These are phyloP conservation scores for Pichia paraexigua DNA, from an alignment of 805 yeast genomes.

Conservation along the genomic window DNA sequence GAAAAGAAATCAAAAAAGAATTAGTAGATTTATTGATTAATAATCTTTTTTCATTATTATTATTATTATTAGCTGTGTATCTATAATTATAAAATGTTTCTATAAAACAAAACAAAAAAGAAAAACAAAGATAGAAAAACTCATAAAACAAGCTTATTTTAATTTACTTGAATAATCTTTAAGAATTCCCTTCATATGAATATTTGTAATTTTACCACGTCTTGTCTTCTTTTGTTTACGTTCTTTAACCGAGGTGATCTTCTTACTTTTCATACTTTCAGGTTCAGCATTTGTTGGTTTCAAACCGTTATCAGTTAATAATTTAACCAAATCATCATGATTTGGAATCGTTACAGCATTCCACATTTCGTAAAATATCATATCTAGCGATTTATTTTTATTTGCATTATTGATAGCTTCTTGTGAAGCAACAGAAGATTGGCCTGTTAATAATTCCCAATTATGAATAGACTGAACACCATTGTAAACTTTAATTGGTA, in stretches of 20 bases:
- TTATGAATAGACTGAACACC: conserved; percentile 5
- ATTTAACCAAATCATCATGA: conserved; percentile 70
- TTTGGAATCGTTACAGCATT: conserved; percentile 69
- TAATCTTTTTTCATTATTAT: background rate
- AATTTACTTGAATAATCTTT: conserved; percentile 58
- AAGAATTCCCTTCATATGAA: conserved; percentile 92
- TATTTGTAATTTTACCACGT: conserved; percentile 88
- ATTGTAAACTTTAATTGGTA: conserved; percentile 23
- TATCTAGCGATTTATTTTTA: conserved; percentile 50
- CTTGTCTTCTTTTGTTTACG: conserved; percentile 88
- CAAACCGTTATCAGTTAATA: conserved; percentile 73
- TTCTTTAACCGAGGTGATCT: conserved; percentile 42
- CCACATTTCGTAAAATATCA: conserved; percentile 82
- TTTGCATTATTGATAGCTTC: background rate
- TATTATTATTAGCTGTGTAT: background rate
- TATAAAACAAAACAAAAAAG: conserved; percentile 26
- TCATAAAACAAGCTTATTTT: conserved; percentile 7
- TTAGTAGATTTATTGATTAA: background rate
- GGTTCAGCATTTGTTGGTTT: conserved; percentile 98
- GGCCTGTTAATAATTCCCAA: conserved; percentile 8
- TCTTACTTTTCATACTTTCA: conserved; percentile 69
- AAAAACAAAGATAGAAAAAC: conserved; percentile 11
- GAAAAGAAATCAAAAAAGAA: conserved; percentile 3
- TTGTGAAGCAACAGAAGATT: background rate
- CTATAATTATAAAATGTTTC: background rate